Percentiles rank a stretch among this genome's conserved stretches.
phyloP scores from a whole-genome alignment of 192 early-diverging fungal species.

The Glomus cerebriforme region DNA sequence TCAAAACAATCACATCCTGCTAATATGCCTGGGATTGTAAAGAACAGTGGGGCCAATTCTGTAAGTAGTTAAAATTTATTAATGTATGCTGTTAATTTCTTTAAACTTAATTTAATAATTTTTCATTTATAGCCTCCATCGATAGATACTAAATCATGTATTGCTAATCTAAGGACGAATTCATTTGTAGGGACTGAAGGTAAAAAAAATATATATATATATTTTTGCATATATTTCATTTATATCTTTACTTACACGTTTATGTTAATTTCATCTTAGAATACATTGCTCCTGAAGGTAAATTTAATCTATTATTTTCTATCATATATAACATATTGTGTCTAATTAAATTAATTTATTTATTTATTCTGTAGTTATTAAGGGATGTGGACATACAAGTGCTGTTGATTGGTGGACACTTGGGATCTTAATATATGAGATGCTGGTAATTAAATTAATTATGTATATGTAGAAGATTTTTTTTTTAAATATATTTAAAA shows the following conservation, averaged over 20 bases:
- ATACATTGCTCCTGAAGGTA: conserved; percentile 94
- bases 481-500: neutral
- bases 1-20: conserved; percentile 90
- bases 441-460: conserved; percentile 64
- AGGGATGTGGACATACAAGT: conserved; percentile 90
- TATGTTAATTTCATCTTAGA: conserved; percentile 49
- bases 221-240: neutral
- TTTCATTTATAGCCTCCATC: conserved; percentile 56
- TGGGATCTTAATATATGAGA: conserved; percentile 96
- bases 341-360: neutral
- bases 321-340: neutral
- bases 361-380: conserved; percentile 68
- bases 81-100: neutral
- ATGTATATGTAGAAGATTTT: neutral
- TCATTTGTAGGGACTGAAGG: conserved; percentile 98
- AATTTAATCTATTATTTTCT: neutral
- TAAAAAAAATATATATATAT: conserved; percentile 22
- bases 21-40: conserved; percentile 71
- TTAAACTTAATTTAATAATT: neutral
- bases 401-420: conserved; percentile 99
- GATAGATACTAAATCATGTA: conserved; percentile 89
- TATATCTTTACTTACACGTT: neutral
- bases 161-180: conserved; percentile 86
- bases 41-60: conserved; percentile 56
- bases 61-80: conserved; percentile 38